Evolutionary conservation across 306 rosid genomes (phyloP), one percentile per base, ranked within the genome.

Genomic region (Prunus mira): DNA sequence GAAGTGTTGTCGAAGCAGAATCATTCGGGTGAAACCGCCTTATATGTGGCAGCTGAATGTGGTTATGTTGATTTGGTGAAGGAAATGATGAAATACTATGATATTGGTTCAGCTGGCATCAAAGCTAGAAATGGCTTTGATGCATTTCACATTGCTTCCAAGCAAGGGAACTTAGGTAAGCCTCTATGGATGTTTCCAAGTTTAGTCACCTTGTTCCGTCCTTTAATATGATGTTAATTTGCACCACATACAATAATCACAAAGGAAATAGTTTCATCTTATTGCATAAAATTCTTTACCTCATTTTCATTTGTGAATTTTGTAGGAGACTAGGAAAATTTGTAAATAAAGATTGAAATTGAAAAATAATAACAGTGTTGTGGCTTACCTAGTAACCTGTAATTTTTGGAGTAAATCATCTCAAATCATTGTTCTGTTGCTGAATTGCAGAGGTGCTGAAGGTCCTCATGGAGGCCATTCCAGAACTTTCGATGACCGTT

Each of bases 101-200:
- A 92, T 73, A 27, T 65, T 81, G 78, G 85, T 12, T 67, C 84
- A 81, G 95, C 89, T 65, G 27, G 87, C 51, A 45, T 67, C 74
- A 92, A 86, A 84, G 95, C 97, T 82, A 80, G 84, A 81, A 88
- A 87, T 84, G 90, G 91, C 50, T 88, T 56, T 41, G 97, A 92
- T 78, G 91, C 97, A 49, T 92, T 92, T 67, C 97, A 86, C 58
- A 49, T 92, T 79, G 93, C 95, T 88, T 87, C 97, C 76, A 89
- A 89, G 83, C 88, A 86, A 80, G 97, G 95, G 67, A 57, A 86
- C 76, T 71, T 92, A 55, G 95, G 97, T 89, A 50, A 67, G 84
- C 72, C 38, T 79, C 47, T 75, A 14, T 80, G 32, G 71, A 56
- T 66, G 67, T 71, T 73, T 57, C 14, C 13, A 17, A 74, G 28